Base-by-base conservation (phyloP, 768 basidiomycete genomes). In the Pleurotus pulmonarius region DNA sequence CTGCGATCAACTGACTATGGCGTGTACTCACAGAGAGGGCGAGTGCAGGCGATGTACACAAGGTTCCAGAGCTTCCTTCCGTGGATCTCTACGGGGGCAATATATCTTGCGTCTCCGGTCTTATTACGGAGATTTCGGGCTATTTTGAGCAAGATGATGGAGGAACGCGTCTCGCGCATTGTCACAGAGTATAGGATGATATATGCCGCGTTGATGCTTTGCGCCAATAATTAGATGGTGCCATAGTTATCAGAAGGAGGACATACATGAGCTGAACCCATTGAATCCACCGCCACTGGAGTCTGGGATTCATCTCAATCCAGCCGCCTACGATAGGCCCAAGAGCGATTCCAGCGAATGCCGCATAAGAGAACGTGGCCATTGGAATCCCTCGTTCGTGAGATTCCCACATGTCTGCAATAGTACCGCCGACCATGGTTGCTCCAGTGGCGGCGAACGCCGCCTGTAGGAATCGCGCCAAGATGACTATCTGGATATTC, bases 241-340 rank as follows among this genome's bases (percentile, higher is more conserved):
- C 16, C 40, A 15, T 44, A 25, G 55, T 18, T n/a, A 29, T 22
- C 13, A 45, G 58, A 4, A 65, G 63, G 55, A 26, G 20, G 12
- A 67, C 73, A 1, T 54, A 83, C 86, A 86, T 88, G 62, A 84
- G 74, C 60, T 85, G 83, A 5, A 90, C 78, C 90, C 90, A 92
- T 63, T 91, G 83, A 25, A 94, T 90, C 89, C 90, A 92, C 26
- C 88, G 75, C 89, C 91, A 92, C 59, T 76, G 75, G 1, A 92
- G 65, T 22, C 70, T 70, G 0, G 73, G 65, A 57, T 83, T 80
- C 58, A 80, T 75, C 63, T 89, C 86, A n/a, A 88, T 75, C 83
- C 83, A 89, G 9, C 85, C 86, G 20, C 83, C 82, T 3, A 78
- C 64, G 1, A 88, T 65, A 0, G 90, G 84, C 2, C 84, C 90